phyloP scores from a whole-genome alignment of 108 stramenopile genomes.

The Skeletonema tropicum region DNA sequence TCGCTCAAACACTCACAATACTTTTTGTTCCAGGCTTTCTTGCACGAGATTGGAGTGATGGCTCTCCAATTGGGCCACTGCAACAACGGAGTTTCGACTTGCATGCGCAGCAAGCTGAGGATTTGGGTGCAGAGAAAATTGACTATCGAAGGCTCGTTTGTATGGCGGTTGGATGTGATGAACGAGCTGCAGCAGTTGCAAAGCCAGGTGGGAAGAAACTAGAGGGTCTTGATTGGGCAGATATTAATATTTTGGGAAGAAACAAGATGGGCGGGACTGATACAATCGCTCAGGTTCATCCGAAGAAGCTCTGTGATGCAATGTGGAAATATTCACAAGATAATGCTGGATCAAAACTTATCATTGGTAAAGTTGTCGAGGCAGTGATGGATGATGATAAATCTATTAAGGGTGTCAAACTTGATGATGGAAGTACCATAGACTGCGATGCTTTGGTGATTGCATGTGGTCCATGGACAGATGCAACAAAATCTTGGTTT shows the following conservation, averaged over 20 bases:
- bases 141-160: conserved; percentile 69
- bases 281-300: conserved; percentile 70
- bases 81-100: conserved; percentile 68
- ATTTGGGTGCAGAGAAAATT: conserved; percentile 43
- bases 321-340: conserved; percentile 50
- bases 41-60: conserved; percentile 74
- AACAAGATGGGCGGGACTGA: conserved; percentile 42
- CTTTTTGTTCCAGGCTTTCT: too few species aligned
- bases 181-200: conserved; percentile 4
- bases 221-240: conserved; percentile 56
- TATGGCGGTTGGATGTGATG: conserved; percentile 47
- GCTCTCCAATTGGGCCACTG: conserved; percentile 49
- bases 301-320: conserved; percentile 50
- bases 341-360: conserved; percentile 43
- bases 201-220: conserved; percentile 45
- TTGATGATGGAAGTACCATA: conserved; percentile 54
- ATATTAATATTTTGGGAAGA: conserved; percentile 50
- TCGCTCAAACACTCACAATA: too few species aligned
- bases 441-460: conserved; percentile 57
- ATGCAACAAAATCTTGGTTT: conserved; percentile 51
- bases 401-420: conserved; percentile 32
- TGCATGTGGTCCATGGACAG: conserved; percentile 67
- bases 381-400: conserved; percentile 31
- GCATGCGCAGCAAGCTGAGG: conserved; percentile 66
- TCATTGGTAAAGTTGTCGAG: conserved; percentile 45